Evolutionary conservation across 2,329 filamentous ascomycete species (phyloP).

Genomic region (Beauveria asiatica): DNA sequence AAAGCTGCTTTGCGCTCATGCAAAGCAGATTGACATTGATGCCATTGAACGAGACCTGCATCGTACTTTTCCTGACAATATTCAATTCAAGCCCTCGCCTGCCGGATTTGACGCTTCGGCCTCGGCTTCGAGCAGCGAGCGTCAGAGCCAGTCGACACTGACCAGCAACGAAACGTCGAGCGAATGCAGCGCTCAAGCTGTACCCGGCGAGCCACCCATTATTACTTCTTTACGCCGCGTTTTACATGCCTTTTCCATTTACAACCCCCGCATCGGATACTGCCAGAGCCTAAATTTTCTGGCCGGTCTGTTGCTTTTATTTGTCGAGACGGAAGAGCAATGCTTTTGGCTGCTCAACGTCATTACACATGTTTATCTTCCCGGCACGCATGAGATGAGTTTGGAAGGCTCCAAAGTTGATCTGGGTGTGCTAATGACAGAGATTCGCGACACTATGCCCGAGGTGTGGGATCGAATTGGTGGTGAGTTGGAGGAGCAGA

Average conservation of each 20-base stretch:
- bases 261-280: constrained; percentile 88
- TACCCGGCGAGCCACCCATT: constrained; percentile 60
- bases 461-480: constrained; percentile 83
- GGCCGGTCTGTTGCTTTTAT: constrained; percentile 79
- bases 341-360: constrained; percentile 90
- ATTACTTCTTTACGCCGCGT: constrained; percentile 77
- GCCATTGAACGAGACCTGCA: constrained; percentile 91
- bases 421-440: constrained; percentile 83
- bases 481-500: constrained; percentile 55
- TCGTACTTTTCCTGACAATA: constrained; percentile 89
- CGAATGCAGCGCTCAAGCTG: constrained; percentile 19
- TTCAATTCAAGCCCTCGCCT: constrained; percentile 66
- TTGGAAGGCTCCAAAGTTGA: constrained; percentile 91
- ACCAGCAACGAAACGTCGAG: constrained; percentile 26
- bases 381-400: constrained; percentile 83
- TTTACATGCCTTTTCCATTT: constrained; percentile 79
- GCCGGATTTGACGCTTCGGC: constrained; percentile 21
- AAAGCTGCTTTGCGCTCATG: constrained; percentile 53
- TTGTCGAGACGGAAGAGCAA: constrained; percentile 82
- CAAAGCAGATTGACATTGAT: constrained; percentile 69
- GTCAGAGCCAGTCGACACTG: constrained; percentile 29
- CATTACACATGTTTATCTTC: constrained; percentile 79
- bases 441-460: constrained; percentile 74
- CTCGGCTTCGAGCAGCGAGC: constrained; percentile 22
- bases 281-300: constrained; percentile 95